Conservation (phyloP, 176 grass and related monocot genomes). For the Ensete glaucum region DNA sequence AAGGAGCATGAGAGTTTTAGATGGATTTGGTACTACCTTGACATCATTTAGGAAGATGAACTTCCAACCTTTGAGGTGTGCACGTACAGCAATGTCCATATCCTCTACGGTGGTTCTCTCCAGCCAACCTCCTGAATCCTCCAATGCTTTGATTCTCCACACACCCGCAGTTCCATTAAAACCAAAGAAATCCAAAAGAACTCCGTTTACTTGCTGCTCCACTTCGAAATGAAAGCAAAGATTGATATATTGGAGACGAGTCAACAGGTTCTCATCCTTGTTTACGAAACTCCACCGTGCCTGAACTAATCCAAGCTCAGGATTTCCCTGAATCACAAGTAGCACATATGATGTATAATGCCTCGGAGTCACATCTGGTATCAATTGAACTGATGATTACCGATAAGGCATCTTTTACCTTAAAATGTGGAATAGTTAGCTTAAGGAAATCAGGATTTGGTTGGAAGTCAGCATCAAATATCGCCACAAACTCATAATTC, state of each 20-base stretch:
- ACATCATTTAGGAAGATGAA: constrained; percentile 98
- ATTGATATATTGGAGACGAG: constrained; percentile 94
- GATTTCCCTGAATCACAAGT: constrained; percentile 43
- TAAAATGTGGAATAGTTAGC: constrained; percentile 87
- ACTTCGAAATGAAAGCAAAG: constrained; percentile 99
- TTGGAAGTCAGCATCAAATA: constrained; percentile 98
- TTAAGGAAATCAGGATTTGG: constrained; percentile 93
- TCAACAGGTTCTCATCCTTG: constrained; percentile 90
- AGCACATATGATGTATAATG: not conserved
- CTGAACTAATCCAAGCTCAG: constrained; percentile 78
- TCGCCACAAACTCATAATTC: constrained; percentile 82
- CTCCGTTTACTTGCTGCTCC: constrained; percentile 93
- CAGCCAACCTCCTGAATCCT: constrained; percentile 93
- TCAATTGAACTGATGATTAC: not conserved
- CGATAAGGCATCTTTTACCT: constrained; percentile 26
- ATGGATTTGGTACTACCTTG: constrained; percentile 30
- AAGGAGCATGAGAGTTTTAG: no score
- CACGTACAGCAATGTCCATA: constrained; percentile 96
- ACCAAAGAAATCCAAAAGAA: constrained; percentile 92
- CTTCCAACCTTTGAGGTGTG: constrained; percentile 87
- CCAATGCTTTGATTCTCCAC: constrained; percentile 89
- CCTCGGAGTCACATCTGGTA: not conserved
- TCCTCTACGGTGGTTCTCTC: constrained; percentile 98
- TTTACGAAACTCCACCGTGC: constrained; percentile 94
- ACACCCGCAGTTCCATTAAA: constrained; percentile 97